phyloP scores from a whole-genome alignment of 257 asterid species.

The Orobanche coerulescens region DNA sequence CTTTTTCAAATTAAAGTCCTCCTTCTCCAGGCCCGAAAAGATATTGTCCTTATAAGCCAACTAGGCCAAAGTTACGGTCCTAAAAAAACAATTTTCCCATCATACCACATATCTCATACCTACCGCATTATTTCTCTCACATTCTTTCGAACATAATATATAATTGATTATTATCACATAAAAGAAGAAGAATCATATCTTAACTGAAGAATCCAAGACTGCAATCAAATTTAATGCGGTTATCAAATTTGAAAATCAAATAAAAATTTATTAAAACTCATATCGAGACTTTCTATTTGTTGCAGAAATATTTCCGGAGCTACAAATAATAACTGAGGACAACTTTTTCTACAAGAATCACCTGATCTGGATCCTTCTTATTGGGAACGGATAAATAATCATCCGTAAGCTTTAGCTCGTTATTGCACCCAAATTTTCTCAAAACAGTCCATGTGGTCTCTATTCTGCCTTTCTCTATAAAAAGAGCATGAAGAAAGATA shows the following conservation, averaged over 20 bases:
- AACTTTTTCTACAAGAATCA: constrained; percentile 29
- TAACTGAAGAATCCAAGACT: too few species aligned
- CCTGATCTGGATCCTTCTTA: constrained; percentile 91
- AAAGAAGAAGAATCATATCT: not conserved
- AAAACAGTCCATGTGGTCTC: constrained; percentile 92
- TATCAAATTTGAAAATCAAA: constrained; percentile 35
- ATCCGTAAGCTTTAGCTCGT: constrained; percentile 71
- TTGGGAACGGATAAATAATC: constrained; percentile 58
- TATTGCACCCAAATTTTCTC: constrained; percentile 83
- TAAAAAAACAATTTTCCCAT: too few species aligned
- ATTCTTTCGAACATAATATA: not conserved
- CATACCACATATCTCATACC: too few species aligned
- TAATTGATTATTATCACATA: not conserved
- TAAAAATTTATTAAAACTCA: not conserved
- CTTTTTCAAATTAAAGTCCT: too few species aligned
- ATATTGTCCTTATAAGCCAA: too few species aligned
- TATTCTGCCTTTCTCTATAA: constrained; percentile 79
- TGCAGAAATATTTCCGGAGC: constrained; percentile 5
- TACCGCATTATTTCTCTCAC: not conserved
- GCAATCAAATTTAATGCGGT: too few species aligned
- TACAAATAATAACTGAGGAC: constrained; percentile 1
- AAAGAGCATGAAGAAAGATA: constrained; percentile 83
- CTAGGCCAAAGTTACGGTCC: too few species aligned
- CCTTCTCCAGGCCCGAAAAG: too few species aligned
- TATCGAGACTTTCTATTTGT: not conserved